phyloP scores from a whole-genome alignment of 306 rosid genomes.

The Quercus glauca region DNA sequence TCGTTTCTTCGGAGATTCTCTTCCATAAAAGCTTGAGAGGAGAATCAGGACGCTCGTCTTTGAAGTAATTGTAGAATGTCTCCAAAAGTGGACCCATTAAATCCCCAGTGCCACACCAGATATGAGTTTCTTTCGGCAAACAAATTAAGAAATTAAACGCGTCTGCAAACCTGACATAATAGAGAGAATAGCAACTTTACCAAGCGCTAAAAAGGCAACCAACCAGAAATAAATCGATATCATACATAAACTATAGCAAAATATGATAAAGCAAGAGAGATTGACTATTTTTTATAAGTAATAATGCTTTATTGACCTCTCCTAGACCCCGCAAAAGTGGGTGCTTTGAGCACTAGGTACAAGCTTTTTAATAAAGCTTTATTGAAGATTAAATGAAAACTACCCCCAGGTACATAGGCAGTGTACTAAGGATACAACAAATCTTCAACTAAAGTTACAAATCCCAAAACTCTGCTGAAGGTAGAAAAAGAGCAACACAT shows the following conservation, averaged over 20 bases:
- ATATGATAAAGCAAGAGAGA: not conserved
- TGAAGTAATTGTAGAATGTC: constrained; percentile 86
- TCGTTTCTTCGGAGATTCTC: constrained; percentile 74
- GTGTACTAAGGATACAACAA: too few species aligned
- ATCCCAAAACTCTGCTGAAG: too few species aligned
- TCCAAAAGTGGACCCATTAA: constrained; percentile 91
- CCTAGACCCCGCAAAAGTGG: too few species aligned
- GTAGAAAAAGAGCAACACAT: too few species aligned
- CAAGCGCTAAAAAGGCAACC: not conserved
- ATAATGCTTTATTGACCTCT: too few species aligned
- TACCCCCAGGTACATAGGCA: too few species aligned
- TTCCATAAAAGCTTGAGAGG: constrained; percentile 82
- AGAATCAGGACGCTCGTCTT: constrained; percentile 67
- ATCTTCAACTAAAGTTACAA: too few species aligned
- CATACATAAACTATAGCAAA: not conserved
- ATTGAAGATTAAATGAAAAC: too few species aligned
- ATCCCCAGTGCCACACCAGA: constrained; percentile 93
- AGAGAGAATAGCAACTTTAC: not conserved
- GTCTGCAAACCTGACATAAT: constrained; percentile 73
- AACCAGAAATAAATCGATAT: not conserved
- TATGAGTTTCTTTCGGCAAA: constrained; percentile 66
- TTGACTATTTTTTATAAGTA: too few species aligned
- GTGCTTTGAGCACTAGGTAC: too few species aligned
- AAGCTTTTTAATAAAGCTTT: too few species aligned
- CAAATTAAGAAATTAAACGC: constrained; percentile 65